Evolutionary conservation across 371 early-diverging fungal species (phyloP).

Genomic region (Zancudomyces culisetae): DNA sequence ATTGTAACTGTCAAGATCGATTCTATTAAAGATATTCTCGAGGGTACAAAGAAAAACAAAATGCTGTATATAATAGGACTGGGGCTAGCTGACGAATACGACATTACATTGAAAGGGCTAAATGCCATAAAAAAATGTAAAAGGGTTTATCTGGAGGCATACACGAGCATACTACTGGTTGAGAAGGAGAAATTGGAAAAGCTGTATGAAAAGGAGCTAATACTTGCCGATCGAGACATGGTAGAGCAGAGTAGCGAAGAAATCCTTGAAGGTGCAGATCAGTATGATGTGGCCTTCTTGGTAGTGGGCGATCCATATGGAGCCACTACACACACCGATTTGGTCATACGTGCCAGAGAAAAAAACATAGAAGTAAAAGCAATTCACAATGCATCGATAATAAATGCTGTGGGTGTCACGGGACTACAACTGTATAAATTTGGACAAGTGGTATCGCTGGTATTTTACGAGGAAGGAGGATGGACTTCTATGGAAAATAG

Average conservation of each 20-base stretch:
- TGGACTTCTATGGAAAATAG: too few species aligned
- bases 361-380: conserved; percentile 60
- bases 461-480: conserved; percentile 77
- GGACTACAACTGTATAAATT: conserved; percentile 98
- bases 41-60: too few species aligned
- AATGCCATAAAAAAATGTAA: conserved; percentile 73
- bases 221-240: conserved; percentile 87
- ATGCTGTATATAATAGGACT: conserved; percentile 80
- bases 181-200: conserved; percentile 31
- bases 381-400: conserved; percentile 98
- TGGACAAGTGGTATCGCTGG: conserved; percentile 98
- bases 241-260: conserved; percentile 84
- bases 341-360: conserved; percentile 87
- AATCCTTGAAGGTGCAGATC: conserved; percentile 77
- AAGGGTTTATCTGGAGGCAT: conserved; percentile 94
- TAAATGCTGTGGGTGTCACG: conserved; percentile 95
- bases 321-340: conserved; percentile 98
- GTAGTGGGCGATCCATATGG: conserved; percentile 99
- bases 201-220: conserved; percentile 67
- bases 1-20: too few species aligned
- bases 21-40: too few species aligned
- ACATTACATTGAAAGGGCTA: conserved; percentile 89
- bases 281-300: conserved; percentile 80
- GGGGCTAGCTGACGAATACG: conserved; percentile 92
- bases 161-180: conserved; percentile 89